Conservation (phyloP, 1,284 basidiomycete genomes). For the Chondrostereum purpureum region DNA sequence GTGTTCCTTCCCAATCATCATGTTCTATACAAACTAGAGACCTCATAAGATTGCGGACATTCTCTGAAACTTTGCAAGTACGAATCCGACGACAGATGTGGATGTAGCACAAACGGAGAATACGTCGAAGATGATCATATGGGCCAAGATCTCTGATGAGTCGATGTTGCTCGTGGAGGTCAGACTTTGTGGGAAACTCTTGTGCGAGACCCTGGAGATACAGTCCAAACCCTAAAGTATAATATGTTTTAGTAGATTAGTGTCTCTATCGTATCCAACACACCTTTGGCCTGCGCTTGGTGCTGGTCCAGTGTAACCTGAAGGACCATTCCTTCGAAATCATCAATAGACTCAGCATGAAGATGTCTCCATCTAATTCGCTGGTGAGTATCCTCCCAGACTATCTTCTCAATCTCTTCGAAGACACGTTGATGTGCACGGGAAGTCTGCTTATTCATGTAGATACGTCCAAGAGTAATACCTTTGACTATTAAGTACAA, state of each 20-base stretch:
- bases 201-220: constrained; percentile 9
- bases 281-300: constrained; percentile 15
- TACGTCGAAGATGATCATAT: constrained; percentile 14
- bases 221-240: constrained; percentile 13
- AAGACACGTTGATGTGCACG: constrained; percentile 11
- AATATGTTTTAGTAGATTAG: background rate
- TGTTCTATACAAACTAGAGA: constrained; percentile 12
- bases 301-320: constrained; percentile 13
- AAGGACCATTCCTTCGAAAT: constrained; percentile 7
- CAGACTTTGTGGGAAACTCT: background rate
- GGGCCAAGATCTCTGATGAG: constrained; percentile 8
- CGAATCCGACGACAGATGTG: constrained; percentile 12
- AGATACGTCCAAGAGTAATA: constrained; percentile 7
- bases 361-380: constrained; percentile 12
- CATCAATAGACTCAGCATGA: constrained; percentile 2
- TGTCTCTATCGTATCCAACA: background rate
- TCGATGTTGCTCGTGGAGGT: constrained; percentile 12
- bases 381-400: constrained; percentile 11
- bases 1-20: constrained; percentile 11
- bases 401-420: constrained; percentile 11
- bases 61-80: constrained; percentile 4
- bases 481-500: no score
- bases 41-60: constrained; percentile 9
- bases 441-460: constrained; percentile 13
- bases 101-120: constrained; percentile 12